These are phyloP conservation scores for Flaveria sonorensis DNA, from an alignment of 129 eudicot species.

Conservation along the genomic window DNA sequence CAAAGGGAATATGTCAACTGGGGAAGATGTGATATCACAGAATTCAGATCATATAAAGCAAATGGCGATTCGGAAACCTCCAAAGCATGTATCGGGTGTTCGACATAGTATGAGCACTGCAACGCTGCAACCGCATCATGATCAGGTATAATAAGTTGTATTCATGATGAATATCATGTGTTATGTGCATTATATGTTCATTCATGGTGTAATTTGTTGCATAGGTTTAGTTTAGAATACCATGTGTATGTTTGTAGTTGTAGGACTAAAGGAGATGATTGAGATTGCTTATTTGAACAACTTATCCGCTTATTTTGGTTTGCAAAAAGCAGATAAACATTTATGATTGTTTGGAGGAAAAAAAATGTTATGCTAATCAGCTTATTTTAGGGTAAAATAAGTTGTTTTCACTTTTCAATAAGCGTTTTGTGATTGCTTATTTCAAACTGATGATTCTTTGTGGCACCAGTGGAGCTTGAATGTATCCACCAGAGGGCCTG, in stretches of 20 bases:
- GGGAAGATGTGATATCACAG: slow-evolving; percentile 50
- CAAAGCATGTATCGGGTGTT: slow-evolving; percentile 59
- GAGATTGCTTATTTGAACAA: neutral
- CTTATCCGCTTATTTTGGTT: neutral
- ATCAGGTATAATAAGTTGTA: slow-evolving; percentile 44
- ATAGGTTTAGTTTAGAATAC: neutral
- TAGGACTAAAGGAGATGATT: neutral
- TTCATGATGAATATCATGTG: neutral
- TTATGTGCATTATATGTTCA: neutral
- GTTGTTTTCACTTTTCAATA: neutral
- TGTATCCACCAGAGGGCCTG: neutral
- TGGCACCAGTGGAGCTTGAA: neutral
- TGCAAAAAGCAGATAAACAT: neutral
- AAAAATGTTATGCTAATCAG: neutral
- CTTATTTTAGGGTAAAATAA: neutral
- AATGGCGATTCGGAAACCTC: slow-evolving; percentile 54
- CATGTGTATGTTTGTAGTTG: neutral
- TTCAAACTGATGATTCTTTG: neutral
- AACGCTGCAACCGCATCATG: slow-evolving; percentile 36
- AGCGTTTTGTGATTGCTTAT: neutral
- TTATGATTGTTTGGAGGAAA: neutral
- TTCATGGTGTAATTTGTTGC: slow-evolving; percentile 6
- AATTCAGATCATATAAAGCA: slow-evolving; percentile 56
- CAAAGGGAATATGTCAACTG: slow-evolving; percentile 40
- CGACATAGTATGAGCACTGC: slow-evolving; percentile 61